Base-by-base conservation (phyloP, 2,329 filamentous ascomycete genomes). In the Paramyrothecium roridum region DNA sequence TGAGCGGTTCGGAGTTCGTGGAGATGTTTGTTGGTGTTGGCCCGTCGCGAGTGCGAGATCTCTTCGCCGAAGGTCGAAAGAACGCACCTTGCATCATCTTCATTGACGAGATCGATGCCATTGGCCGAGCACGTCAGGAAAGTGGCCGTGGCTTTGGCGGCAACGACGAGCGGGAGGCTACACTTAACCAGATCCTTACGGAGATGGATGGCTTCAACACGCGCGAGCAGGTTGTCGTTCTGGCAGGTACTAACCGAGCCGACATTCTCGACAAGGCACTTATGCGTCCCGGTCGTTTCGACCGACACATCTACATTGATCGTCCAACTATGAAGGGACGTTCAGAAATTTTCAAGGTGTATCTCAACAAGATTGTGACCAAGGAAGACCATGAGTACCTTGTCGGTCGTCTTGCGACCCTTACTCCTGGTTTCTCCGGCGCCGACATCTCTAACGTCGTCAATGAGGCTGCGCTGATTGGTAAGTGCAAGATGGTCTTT, bases 171-270 rank as follows among this genome's bases (percentile, higher is more conserved):
- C 89, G 95, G 58, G 95, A 99, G 76, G 91, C 90, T 50, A 99
- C 95, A 0, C 86, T 99, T 26, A 99, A 99, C 75, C 95, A 99
- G 76, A 98, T 99, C 58, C 80, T 99, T 53, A 99, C 95, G 0
- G 95, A 99, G 73, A 99, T 99, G 95, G 95, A 99, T 70, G 95
- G 93, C 56, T 98, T 98, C 85, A 97, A 97, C 75, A 98, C 93
- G 8, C 85, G 88, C 2, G 93, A 98, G 67, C 93, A 98, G 76
- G 90, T 99, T 46, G 93, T 99, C 53, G 95, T 99, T 33, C 83
- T 99, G 59, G 95, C 95, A 50, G 95, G 95, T 77, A 99, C 95
- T 54, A 99, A 99, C 77, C 84, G 95, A 75, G 89, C 92, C 12
- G 95, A 99, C 71, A 86, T 98, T 50, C 83, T 99, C 46, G 95